phyloP scores from a whole-genome alignment of 1,284 basidiomycete species.

The Coriolopsis trogii region DNA sequence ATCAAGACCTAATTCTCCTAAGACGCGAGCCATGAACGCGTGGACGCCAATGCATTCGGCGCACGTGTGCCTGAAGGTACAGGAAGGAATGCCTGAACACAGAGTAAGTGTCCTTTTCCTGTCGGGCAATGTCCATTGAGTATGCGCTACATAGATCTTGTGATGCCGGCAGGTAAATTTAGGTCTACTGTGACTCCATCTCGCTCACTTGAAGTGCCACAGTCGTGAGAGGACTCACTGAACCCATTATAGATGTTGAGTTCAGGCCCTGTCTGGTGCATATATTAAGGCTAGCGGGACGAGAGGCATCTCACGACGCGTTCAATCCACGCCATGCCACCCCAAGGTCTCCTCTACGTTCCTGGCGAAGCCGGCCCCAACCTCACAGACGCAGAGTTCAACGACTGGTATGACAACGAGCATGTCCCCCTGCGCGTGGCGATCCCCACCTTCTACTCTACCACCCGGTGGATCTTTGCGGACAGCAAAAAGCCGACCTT shows the following conservation, averaged over 20 bases:
- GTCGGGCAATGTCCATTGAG: not conserved
- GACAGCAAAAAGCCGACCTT: slow-evolving; percentile 49
- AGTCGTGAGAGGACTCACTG: not conserved
- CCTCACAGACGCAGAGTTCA: slow-evolving; percentile 33
- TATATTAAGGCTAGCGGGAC: not conserved
- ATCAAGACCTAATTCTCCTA: too few species aligned
- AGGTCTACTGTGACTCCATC: not conserved
- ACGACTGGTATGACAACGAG: slow-evolving; percentile 68
- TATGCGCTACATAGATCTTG: not conserved
- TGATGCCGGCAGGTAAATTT: not conserved
- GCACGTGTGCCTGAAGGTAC: too few species aligned
- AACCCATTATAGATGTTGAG: not conserved
- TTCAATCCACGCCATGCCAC: slow-evolving; percentile 14
- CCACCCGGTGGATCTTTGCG: slow-evolving; percentile 49
- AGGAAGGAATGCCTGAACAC: too few species aligned
- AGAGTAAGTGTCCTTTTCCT: too few species aligned
- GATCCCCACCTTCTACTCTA: slow-evolving; percentile 53
- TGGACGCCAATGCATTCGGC: too few species aligned
- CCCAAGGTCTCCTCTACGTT: slow-evolving; percentile 32
- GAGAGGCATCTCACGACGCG: not conserved
- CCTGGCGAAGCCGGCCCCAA: slow-evolving; percentile 33
- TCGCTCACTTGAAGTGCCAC: not conserved
- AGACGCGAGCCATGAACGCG: too few species aligned
- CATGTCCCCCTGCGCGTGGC: slow-evolving; percentile 62
- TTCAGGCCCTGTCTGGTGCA: not conserved